Evolutionary conservation across 495 filamentous ascomycete species (phyloP).

Genomic region (Trichoderma orchidacearum): DNA sequence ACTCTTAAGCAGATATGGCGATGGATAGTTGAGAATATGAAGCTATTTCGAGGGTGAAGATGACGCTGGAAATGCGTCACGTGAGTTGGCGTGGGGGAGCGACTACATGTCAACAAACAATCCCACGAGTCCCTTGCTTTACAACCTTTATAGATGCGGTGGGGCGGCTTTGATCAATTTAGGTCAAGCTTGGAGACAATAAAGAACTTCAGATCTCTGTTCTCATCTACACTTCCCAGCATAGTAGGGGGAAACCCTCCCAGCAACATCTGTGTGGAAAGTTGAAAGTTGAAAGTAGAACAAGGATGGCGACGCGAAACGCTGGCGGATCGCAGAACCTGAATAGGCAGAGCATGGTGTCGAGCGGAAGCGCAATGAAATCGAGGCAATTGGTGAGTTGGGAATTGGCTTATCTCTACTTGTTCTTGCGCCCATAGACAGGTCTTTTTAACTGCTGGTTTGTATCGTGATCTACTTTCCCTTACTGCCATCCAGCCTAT

Average conservation of each 20-base stretch:
- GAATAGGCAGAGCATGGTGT: neutral
- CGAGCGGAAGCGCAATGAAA: conserved; percentile 18
- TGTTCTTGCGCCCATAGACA: no score
- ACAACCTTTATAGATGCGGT: no score
- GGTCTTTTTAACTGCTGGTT: neutral
- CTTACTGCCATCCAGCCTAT: neutral
- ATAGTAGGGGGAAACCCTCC: no score
- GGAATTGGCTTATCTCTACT: neutral
- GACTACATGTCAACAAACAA: neutral
- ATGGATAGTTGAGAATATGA: neutral
- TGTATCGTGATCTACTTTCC: neutral
- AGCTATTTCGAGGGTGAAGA: no score
- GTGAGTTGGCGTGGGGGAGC: neutral
- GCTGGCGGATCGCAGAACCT: neutral
- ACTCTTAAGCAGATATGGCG: no score
- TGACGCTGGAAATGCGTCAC: neutral
- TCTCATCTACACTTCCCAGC: no score
- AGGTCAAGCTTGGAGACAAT: no score
- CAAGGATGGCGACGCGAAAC: neutral
- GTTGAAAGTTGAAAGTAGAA: no score
- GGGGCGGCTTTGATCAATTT: no score
- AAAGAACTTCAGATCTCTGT: neutral
- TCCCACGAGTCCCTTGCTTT: neutral
- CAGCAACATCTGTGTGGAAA: no score
- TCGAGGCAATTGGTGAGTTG: conserved; percentile 29